Base-by-base conservation (phyloP, 2,329 filamentous ascomycete species). In the Fusarium newnesense region DNA sequence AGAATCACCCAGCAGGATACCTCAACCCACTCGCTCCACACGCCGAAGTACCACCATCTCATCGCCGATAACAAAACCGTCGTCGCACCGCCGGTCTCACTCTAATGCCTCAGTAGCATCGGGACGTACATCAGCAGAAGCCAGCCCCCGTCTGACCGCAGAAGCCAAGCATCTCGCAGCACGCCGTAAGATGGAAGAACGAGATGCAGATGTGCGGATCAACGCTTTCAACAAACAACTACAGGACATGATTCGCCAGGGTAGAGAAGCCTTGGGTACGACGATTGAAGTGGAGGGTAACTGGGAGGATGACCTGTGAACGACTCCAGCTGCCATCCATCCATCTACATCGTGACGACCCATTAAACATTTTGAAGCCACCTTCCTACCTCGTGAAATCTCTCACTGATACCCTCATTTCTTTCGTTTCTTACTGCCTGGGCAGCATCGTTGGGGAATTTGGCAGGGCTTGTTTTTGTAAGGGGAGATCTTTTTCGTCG, bases 221-320 rank as follows among this genome's bases (percentile, higher is more conserved):
- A 91, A 90, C 54, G 89, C 92, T 32, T 91, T 98, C 82, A 97
- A 96, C 79, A 87, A 90, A 53, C 90, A 93, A 76, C 84, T 98
- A 53, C 90, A 93, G 78, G 93, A 92, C 39, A 94, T 99, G 93
- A 97, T 99, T 61, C 88, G 91, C 4, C 92, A 98, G 81, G 96
- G 95, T 2, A 92, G 92, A 76, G 93, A 96, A 81, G 96, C 96
- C 4, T 83, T 99, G 24, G 95, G 92, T 5, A 93, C 93, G 26
- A 92, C 85, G 44, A 85, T 94, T 56, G 91, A 93, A 78, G 87
- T 94, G 42, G 83, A 80, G 24, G 79, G 75, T 24, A 81, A 77
- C 42, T 86, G 84, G 83, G 84, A 85, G 58, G 84, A 85, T 42
- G 76, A 72, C 34, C 70, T 83, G 61, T 78, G 65, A 71, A 37